A percentile compares a stretch with the other conserved stretches of the same genome.
Evolutionary conservation across 805 yeast species (phyloP).

Genomic region (Starmerella sp.): DNA sequence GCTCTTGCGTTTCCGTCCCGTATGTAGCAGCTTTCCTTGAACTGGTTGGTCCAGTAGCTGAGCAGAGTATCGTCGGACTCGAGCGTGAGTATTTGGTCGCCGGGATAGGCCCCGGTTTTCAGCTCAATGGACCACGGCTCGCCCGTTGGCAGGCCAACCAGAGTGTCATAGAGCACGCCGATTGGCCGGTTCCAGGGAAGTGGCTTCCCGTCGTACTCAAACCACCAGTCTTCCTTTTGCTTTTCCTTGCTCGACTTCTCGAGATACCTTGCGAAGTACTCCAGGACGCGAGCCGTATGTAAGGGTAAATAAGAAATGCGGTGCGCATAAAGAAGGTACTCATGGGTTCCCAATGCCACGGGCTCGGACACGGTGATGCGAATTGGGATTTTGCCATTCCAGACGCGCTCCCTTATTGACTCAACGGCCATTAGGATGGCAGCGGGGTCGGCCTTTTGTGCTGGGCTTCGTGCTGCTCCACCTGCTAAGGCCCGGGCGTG

Average conservation of each 20-base stretch:
- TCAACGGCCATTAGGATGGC: background rate
- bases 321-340: slow-evolving; percentile 13
- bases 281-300: slow-evolving; percentile 11
- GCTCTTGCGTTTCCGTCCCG: slow-evolving; percentile 66
- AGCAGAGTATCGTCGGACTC: slow-evolving; percentile 30
- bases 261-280: slow-evolving; percentile 16
- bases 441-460: background rate
- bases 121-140: slow-evolving; percentile 41
- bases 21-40: slow-evolving; percentile 73
- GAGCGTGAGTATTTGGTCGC: slow-evolving; percentile 35
- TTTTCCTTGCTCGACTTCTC: background rate
- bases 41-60: slow-evolving; percentile 58
- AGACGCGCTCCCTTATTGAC: slow-evolving; percentile 5
- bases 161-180: slow-evolving; percentile 20
- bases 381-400: slow-evolving; percentile 14
- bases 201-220: slow-evolving; percentile 9
- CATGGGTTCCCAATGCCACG: slow-evolving; percentile 14
- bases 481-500: background rate
- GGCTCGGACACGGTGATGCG: slow-evolving; percentile 13
- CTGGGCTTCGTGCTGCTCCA: background rate
- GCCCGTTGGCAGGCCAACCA: background rate
- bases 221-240: slow-evolving; percentile 12
- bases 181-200: slow-evolving; percentile 20
- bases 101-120: slow-evolving; percentile 36
- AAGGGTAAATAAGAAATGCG: slow-evolving; percentile 15